Evolutionary conservation across 1,139 yeast species (phyloP), one percentile per base, ranked within the genome.

Genomic region (Pichia sp.): DNA sequence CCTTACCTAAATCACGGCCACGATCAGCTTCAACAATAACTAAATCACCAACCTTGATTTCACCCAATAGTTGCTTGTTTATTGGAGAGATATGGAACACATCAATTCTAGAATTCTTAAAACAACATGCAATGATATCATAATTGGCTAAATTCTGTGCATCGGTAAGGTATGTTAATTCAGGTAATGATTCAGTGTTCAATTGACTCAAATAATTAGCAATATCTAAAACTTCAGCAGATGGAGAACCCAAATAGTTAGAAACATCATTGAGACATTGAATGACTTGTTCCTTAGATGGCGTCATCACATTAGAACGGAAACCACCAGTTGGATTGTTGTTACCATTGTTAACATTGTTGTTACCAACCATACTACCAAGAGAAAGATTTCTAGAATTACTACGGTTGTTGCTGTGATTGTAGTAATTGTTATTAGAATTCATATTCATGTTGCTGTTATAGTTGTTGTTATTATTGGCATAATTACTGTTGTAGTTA

Each of bases 21-120:
- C 99, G 75, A 64, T 93, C 99, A n/a, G 98, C 99, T 65, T 93
- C 98, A 34, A 91, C 96, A 56, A 91, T 83, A 14, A 93, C 96
- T 62, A 90, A 75, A 63, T 90, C 97, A 24, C 87, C 86, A 17
- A 79, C 68, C 40, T 75, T 71, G 47, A 89, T 73, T 38, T 67
- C 69, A 44, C 85, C 70, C 51, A 79, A 79, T 20, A 83, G 71
- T 21, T 55, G 52, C 33, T 53, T 57, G 32, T 52, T 51, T n/a
- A 55, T 57, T 7, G 51, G 42, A 4, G 55, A 84, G 15, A 84
- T 69, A 58, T 85, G 84, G 56, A 89, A 83, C 3, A 91, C 86
- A 63, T 93, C 99, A 52, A 86, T 71, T 52, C 96, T 77, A 11
- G 95, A 93, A 24, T 89, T 85, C 65, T 94, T 93, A 68, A 93